Conservation (phyloP, 176 grass and related monocot species). For the Poa annua region DNA sequence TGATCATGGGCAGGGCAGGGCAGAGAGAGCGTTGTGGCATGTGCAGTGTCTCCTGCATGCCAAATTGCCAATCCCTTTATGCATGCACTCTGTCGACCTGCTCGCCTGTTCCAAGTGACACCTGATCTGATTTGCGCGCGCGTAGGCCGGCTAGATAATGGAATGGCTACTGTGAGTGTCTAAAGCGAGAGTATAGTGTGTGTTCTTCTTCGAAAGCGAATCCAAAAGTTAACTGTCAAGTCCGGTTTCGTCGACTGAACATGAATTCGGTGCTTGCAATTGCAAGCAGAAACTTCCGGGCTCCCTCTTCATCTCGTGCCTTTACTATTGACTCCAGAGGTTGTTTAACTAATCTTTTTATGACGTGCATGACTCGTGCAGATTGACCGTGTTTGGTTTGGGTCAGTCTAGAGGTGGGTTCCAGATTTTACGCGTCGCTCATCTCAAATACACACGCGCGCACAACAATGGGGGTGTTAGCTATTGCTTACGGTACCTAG, state of each 20-base stretch:
- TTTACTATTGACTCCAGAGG: neutral
- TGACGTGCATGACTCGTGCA: neutral
- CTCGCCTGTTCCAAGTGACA: neutral
- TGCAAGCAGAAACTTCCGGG: slow-evolving; percentile 33
- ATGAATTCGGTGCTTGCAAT: neutral
- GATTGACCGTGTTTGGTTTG: neutral
- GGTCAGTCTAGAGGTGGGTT: too few species aligned
- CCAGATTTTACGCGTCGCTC: too few species aligned
- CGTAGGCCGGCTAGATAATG: neutral
- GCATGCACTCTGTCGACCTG: slow-evolving; percentile 8
- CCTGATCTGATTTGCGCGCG: neutral
- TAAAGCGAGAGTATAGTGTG: neutral
- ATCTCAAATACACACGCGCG: too few species aligned
- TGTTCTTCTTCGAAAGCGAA: slow-evolving; percentile 6
- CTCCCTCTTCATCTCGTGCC: neutral
- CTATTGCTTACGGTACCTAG: too few species aligned
- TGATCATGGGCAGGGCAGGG: slow-evolving; percentile 38
- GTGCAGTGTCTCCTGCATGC: slow-evolving; percentile 39
- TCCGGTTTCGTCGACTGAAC: neutral
- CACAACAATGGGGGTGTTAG: too few species aligned
- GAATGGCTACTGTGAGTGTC: too few species aligned
- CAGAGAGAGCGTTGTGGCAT: slow-evolving; percentile 36
- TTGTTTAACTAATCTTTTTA: neutral
- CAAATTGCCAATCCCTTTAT: slow-evolving; percentile 1
- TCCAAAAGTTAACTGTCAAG: slow-evolving; percentile 20